Evolutionary conservation across 139 green algal species (phyloP), one percentile per base, ranked within the genome.

Genomic region (Edaphochlamys debaryana): DNA sequence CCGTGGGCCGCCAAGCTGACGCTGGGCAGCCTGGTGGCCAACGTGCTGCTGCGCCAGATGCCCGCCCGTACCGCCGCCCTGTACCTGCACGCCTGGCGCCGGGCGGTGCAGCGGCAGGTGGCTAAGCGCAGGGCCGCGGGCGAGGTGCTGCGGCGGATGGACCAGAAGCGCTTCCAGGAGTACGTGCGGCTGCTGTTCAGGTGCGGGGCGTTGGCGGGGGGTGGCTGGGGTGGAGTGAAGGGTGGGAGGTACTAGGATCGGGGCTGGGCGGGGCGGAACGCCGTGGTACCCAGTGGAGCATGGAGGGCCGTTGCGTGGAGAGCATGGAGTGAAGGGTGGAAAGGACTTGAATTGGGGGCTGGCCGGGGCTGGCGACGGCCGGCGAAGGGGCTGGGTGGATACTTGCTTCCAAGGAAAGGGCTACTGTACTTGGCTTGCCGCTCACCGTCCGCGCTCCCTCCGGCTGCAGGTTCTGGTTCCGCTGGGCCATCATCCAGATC

Each of bases 401-500:
- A n/a, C n/a, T n/a, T n/a, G n/a, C n/a, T n/a, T n/a, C n/a, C n/a
- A n/a, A n/a, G n/a, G n/a, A n/a, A n/a, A n/a, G n/a, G n/a, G n/a
- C n/a, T n/a, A n/a, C n/a, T n/a, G n/a, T n/a, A n/a, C n/a, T n/a
- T n/a, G n/a, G n/a, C n/a, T n/a, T n/a, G n/a, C n/a, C n/a, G n/a
- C n/a, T n/a, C n/a, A n/a, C n/a, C n/a, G n/a, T n/a, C n/a, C n/a
- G n/a, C n/a, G n/a, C n/a, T n/a, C n/a, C n/a, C n/a, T n/a, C n/a
- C n/a, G n/a, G n/a, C n/a, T n/a, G n/a, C 63, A 89, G 85, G 70
- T 91, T 91, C 42, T 91, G 87, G 87, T 88, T 84, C 69, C 82
- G 87, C 58, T 91, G 80, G 67, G 71, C 82, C 56, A 63, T 88
- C 48, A 80, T 87, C 11, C 40, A 34, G 8, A 36, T 87, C 9